phyloP scores from a whole-genome alignment of 179 eudicot species.

The Heliamphora pulchella region DNA sequence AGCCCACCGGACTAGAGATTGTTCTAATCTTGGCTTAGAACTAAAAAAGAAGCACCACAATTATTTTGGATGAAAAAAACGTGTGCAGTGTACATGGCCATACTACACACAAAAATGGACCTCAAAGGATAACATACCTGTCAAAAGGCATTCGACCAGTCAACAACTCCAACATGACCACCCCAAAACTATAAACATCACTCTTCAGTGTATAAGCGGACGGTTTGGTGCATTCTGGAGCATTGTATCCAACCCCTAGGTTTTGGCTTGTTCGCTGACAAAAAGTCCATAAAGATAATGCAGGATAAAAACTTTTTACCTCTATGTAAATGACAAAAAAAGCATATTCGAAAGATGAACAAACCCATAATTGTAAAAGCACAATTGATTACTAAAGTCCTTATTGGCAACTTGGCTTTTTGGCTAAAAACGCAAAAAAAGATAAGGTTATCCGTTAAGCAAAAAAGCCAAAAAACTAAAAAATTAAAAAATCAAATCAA shows the following conservation, averaged over 20 bases:
- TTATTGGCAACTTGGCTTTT: too few species aligned
- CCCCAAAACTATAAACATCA: slow-evolving; percentile 62
- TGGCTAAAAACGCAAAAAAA: too few species aligned
- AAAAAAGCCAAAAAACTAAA: too few species aligned
- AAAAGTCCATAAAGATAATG: background rate
- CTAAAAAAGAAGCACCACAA: slow-evolving; percentile 20
- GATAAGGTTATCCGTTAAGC: too few species aligned
- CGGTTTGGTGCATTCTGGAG: slow-evolving; percentile 41
- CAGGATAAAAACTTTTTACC: background rate
- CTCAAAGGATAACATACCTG: slow-evolving; percentile 28
- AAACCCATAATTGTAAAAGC: background rate
- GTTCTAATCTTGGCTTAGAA: slow-evolving; percentile 55
- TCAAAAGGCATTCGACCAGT: slow-evolving; percentile 61
- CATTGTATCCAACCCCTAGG: slow-evolving; percentile 35
- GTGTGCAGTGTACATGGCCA: background rate
- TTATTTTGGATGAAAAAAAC: background rate
- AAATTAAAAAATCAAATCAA: too few species aligned
- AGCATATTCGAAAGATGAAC: background rate
- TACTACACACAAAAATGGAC: background rate
- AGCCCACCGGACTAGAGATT: slow-evolving; percentile 62
- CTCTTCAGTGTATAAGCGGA: slow-evolving; percentile 48
- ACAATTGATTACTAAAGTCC: background rate
- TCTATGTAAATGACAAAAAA: background rate
- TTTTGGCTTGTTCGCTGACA: slow-evolving; percentile 30
- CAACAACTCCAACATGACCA: slow-evolving; percentile 64